Evolutionary conservation across 2,329 filamentous ascomycete genomes (phyloP), one percentile per base, ranked within the genome.

Genomic region (Colletotrichum sojae): DNA sequence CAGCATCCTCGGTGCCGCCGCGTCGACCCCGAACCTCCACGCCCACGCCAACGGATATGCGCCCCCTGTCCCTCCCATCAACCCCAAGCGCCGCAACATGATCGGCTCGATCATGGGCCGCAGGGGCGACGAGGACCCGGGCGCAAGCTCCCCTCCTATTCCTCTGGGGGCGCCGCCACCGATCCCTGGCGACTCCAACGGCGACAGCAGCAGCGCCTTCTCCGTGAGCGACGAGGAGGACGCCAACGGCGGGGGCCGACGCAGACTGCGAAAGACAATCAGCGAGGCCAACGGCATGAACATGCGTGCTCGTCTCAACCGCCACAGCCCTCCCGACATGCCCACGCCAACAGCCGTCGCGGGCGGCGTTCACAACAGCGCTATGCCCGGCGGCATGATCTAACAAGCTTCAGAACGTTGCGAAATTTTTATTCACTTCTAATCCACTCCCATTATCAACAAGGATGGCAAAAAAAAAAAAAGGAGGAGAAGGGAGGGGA

Each of bases 51-150:
- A 74, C 12, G 73, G 75, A 18, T 66, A 74, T 27, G 81, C 79
- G 2, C 87, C 88, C 2, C 88, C 88, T 2, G 67, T 90, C 43
- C 88, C 88, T 2, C 87, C 88, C 2, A 87, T 90, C 75, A 90
- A 90, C 74, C 88, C 88, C 31, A 83, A 86, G 56, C 83, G 88
- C 10, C 83, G 85, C 61, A 83, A 82, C 10, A 76, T 81, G 1
- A 75, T 82, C n/a, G 80, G 78, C 25, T 77, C 78, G 4, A 70
- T 83, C 20, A 72, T 77, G 46, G 78, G 80, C 18, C 78, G 78
- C 18, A 76, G 75, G 13, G 78, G 78, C 5, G 81, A 83, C 12
- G 78, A 79, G 36, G 66, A 63, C 51, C 76, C 65, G 72, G 76
- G 74, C 52, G 74, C 77, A 25, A 78, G 77, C 51, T 74, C 76